phyloP scores from a whole-genome alignment of 2,329 filamentous ascomycete genomes.

The Aspergillus latus region DNA sequence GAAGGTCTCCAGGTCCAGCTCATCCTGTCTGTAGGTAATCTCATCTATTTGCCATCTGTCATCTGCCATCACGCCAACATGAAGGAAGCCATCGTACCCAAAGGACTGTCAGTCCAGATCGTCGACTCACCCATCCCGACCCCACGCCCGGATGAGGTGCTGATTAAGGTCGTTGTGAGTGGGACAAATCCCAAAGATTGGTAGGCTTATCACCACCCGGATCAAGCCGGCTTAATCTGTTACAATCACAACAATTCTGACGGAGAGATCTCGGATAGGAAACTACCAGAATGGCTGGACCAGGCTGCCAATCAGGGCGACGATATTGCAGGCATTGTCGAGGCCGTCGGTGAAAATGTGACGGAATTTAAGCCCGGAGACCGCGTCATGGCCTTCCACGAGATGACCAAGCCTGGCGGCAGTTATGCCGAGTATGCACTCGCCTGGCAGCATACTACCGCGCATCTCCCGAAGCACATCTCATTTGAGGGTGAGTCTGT shows the following conservation, averaged over 20 bases:
- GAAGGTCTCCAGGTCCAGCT: background rate
- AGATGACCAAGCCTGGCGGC: slow-evolving; percentile 53
- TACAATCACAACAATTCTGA: background rate
- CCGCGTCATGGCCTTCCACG: slow-evolving; percentile 51
- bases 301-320: slow-evolving; percentile 29
- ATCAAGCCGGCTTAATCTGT: background rate
- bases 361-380: slow-evolving; percentile 58
- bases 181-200: slow-evolving; percentile 53
- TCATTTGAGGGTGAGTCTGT: slow-evolving; percentile 51
- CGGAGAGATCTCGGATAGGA: slow-evolving; percentile 17
- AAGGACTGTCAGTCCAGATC: slow-evolving; percentile 32
- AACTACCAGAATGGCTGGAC: slow-evolving; percentile 15
- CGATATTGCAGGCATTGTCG: slow-evolving; percentile 53
- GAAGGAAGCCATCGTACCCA: slow-evolving; percentile 13
- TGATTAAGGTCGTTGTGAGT: slow-evolving; percentile 44
- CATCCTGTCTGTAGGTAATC: background rate
- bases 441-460: slow-evolving; percentile 54
- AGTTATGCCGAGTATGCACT: slow-evolving; percentile 59
- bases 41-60: background rate
- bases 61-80: slow-evolving; percentile 3
- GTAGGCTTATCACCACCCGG: slow-evolving; percentile 15
- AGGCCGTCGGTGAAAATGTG: slow-evolving; percentile 52
- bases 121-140: slow-evolving; percentile 45
- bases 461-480: slow-evolving; percentile 52
- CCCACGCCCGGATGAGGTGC: slow-evolving; percentile 37